A percentile compares a stretch with the other conserved stretches of the same genome.
Evolutionary conservation across 2,329 filamentous ascomycete genomes (phyloP).

Genomic region (Aspergillus sojae): DNA sequence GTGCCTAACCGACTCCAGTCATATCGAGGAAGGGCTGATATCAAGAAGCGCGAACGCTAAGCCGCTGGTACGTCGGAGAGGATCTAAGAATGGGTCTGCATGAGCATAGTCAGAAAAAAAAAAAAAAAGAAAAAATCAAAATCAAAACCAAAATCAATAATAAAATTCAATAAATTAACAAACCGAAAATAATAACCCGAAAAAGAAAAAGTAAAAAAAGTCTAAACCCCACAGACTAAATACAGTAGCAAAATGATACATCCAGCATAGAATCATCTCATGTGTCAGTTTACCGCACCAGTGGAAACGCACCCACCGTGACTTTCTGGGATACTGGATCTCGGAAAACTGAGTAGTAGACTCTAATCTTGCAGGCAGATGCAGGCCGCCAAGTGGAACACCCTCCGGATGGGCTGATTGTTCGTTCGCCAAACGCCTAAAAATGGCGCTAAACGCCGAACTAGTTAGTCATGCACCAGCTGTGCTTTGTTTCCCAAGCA

Average conservation of each 20-base stretch:
- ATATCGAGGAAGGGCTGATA: constrained; percentile 11
- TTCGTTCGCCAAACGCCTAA: neutral
- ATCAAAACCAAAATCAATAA: neutral
- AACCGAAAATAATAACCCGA: no score
- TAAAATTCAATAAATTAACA: neutral
- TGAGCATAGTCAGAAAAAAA: neutral
- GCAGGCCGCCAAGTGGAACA: constrained; percentile 5
- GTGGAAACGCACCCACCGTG: constrained; percentile 11
- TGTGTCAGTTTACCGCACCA: constrained; percentile 12
- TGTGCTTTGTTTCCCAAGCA: neutral
- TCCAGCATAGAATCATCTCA: constrained; percentile 8
- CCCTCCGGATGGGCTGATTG: constrained; percentile 9
- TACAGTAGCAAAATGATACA: constrained; percentile 9
- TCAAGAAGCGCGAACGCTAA: constrained; percentile 18
- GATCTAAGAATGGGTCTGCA: constrained; percentile 3
- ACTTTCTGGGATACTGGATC: constrained; percentile 12
- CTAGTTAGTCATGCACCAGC: constrained; percentile 3
- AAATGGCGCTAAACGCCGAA: neutral
- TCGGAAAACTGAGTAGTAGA: constrained; percentile 9
- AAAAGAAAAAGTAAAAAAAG: neutral
- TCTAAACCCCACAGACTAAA: constrained; percentile 6
- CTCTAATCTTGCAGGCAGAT: constrained; percentile 13
- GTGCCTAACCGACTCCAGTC: constrained; percentile 16
- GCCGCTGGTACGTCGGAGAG: constrained; percentile 18
- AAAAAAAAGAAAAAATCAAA: neutral